These are phyloP conservation scores for Bocquillonia castaneifolia DNA, from an alignment of 441 rosid species.

Conservation along the genomic window DNA sequence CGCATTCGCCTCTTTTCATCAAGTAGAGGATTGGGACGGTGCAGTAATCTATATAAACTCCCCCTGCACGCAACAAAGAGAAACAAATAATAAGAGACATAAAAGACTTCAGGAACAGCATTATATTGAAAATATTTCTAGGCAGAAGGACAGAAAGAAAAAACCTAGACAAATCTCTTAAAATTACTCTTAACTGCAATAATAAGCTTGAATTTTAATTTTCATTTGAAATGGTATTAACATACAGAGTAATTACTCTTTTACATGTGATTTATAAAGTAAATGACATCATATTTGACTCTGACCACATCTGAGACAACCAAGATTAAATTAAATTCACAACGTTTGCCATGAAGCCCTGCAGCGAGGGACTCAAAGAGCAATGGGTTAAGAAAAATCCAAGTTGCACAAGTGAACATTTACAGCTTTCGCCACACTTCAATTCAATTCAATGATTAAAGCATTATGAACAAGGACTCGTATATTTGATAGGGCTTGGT, in stretches of 20 bases:
- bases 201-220: neutral
- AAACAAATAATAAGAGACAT: constrained; percentile 5
- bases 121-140: neutral
- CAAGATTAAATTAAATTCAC: neutral
- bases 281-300: neutral
- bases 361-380: neutral
- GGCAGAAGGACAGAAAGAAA: neutral
- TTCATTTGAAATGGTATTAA: neutral
- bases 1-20: constrained; percentile 86
- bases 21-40: constrained; percentile 67
- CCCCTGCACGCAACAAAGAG: constrained; percentile 52
- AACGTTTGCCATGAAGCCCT: neutral
- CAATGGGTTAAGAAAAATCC: neutral
- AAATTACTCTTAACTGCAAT: neutral
- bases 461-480: neutral
- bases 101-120: neutral
- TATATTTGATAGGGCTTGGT: too few relatives aligned
- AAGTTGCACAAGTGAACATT: neutral
- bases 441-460: neutral
- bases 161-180: neutral
- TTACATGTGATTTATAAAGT: neutral
- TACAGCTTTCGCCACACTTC: neutral
- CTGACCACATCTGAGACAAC: neutral
- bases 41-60: constrained; percentile 83
- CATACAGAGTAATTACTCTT: neutral